These are phyloP conservation scores for Fusarium sp. DNA, from an alignment of 2,329 filamentous ascomycete species.

Conservation along the genomic window DNA sequence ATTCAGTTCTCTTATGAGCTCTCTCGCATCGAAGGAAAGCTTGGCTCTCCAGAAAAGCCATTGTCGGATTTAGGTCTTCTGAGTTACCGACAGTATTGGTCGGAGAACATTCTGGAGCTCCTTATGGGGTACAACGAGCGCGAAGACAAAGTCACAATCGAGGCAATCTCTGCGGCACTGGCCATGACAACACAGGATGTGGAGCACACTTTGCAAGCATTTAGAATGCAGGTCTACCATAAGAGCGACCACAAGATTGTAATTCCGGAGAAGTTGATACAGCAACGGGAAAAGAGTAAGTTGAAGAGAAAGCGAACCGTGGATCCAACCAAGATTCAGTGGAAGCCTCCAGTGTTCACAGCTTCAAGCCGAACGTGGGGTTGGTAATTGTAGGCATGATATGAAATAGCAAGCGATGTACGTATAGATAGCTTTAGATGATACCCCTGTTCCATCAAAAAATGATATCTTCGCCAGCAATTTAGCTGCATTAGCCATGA, in stretches of 20 bases:
- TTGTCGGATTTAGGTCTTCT: slow-evolving; percentile 92
- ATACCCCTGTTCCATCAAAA: slow-evolving; percentile 32
- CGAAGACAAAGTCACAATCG: slow-evolving; percentile 82
- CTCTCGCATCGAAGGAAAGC: slow-evolving; percentile 92
- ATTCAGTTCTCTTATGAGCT: slow-evolving; percentile 99
- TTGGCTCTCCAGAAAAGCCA: slow-evolving; percentile 96
- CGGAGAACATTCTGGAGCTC: slow-evolving; percentile 90
- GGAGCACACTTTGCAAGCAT: slow-evolving; percentile 90
- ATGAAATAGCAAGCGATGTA: slow-evolving; percentile 7
- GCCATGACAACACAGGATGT: slow-evolving; percentile 99
- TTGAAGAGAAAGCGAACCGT: slow-evolving; percentile 82
- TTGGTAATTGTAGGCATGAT: slow-evolving; percentile 69
- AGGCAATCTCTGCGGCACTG: slow-evolving; percentile 80
- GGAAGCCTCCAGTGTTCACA: slow-evolving; percentile 96
- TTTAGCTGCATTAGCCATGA: neutral
- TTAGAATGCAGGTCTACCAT: slow-evolving; percentile 95
- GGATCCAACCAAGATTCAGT: slow-evolving; percentile 82
- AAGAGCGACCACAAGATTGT: slow-evolving; percentile 98
- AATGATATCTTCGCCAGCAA: no score
- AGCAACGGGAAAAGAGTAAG: slow-evolving; percentile 83
- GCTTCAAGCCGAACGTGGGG: slow-evolving; percentile 94
- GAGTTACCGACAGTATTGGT: slow-evolving; percentile 98
- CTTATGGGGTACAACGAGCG: slow-evolving; percentile 78
- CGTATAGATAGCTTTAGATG: slow-evolving; percentile 30
- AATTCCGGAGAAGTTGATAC: slow-evolving; percentile 84